Percentiles rank a stretch among this genome's conserved stretches.
Evolutionary conservation across 2,329 filamentous ascomycete species (phyloP).

Genomic region (Aspergillus quadricinctus): DNA sequence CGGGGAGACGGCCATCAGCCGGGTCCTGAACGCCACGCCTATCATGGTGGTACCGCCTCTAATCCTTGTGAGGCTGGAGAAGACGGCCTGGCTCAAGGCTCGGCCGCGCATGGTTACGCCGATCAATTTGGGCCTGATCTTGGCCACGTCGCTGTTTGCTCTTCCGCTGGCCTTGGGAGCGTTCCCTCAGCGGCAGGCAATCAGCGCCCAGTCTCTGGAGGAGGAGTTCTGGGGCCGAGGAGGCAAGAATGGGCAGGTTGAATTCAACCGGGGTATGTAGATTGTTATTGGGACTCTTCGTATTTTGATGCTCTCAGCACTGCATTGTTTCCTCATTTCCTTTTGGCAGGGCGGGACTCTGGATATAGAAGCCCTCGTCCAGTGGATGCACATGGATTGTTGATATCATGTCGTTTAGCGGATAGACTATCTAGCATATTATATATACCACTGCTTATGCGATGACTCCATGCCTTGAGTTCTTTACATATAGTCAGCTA

Average conservation of each 20-base stretch:
- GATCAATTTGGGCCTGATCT: slow-evolving; percentile 80
- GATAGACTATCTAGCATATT: background rate
- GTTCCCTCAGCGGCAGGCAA: slow-evolving; percentile 86
- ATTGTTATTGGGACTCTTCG: background rate
- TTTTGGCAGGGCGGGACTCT: slow-evolving; percentile 1
- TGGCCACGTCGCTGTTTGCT: slow-evolving; percentile 81
- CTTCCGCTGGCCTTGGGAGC: slow-evolving; percentile 84
- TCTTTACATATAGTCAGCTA: too few relatives aligned
- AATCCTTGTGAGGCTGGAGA: slow-evolving; percentile 77
- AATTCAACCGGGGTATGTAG: slow-evolving; percentile 93
- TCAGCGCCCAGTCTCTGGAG: slow-evolving; percentile 72
- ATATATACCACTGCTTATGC: background rate
- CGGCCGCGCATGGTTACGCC: slow-evolving; percentile 74
- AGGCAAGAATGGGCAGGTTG: slow-evolving; percentile 76
- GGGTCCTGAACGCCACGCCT: slow-evolving; percentile 88
- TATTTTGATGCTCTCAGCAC: slow-evolving; percentile 2
- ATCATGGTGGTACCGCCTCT: slow-evolving; percentile 96
- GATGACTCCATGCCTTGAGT: background rate
- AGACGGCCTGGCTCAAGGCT: slow-evolving; percentile 72
- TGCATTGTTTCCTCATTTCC: background rate
- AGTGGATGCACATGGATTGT: background rate
- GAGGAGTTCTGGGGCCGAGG: slow-evolving; percentile 79
- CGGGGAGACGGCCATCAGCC: slow-evolving; percentile 83
- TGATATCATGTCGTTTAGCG: background rate
- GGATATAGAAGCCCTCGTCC: background rate